A percentile compares a stretch with the other conserved stretches of the same genome.
Evolutionary conservation across 2,329 filamentous ascomycete species (phyloP).

Genomic region (Talaromyces piceae): DNA sequence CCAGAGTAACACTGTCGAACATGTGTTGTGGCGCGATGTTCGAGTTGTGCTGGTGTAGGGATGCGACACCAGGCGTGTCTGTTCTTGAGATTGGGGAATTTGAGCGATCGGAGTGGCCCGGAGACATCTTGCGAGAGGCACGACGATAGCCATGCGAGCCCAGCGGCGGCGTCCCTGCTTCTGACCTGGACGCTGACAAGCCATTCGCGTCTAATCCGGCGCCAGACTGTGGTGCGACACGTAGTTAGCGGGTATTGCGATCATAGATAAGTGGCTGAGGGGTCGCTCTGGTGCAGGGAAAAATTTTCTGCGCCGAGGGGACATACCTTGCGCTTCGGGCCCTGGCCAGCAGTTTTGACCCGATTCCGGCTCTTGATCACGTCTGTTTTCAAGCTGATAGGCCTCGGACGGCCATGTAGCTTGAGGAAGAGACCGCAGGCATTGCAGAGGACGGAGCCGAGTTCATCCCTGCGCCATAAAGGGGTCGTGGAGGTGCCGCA

Average conservation of each 20-base stretch:
- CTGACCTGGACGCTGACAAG: slow-evolving; percentile 49
- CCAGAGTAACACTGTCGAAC: slow-evolving; percentile 65
- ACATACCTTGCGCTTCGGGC: slow-evolving; percentile 75
- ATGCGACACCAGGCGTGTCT: slow-evolving; percentile 61
- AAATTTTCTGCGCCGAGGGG: slow-evolving; percentile 17
- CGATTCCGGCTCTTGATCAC: slow-evolving; percentile 99
- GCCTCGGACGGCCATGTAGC: slow-evolving; percentile 84
- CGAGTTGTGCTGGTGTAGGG: slow-evolving; percentile 52
- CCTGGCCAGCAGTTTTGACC: slow-evolving; percentile 78
- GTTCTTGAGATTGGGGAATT: slow-evolving; percentile 74
- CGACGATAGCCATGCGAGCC: slow-evolving; percentile 53
- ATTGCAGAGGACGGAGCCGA: slow-evolving; percentile 93
- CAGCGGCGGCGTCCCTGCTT: slow-evolving; percentile 50
- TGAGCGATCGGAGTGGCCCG: slow-evolving; percentile 65
- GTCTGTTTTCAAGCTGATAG: slow-evolving; percentile 96
- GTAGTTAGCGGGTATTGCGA: slow-evolving; percentile 20
- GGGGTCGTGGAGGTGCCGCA: slow-evolving; percentile 93
- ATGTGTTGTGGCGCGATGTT: slow-evolving; percentile 67
- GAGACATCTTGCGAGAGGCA: slow-evolving; percentile 62
- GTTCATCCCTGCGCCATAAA: slow-evolving; percentile 94
- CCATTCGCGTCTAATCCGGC: slow-evolving; percentile 48
- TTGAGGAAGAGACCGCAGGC: slow-evolving; percentile 97
- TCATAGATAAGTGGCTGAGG: slow-evolving; percentile 11
- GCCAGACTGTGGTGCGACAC: slow-evolving; percentile 29
- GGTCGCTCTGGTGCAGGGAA: slow-evolving; percentile 12